Evolutionary conservation across 2,329 filamentous ascomycete species (phyloP).

Genomic region (Parastagonospora avenae): DNA sequence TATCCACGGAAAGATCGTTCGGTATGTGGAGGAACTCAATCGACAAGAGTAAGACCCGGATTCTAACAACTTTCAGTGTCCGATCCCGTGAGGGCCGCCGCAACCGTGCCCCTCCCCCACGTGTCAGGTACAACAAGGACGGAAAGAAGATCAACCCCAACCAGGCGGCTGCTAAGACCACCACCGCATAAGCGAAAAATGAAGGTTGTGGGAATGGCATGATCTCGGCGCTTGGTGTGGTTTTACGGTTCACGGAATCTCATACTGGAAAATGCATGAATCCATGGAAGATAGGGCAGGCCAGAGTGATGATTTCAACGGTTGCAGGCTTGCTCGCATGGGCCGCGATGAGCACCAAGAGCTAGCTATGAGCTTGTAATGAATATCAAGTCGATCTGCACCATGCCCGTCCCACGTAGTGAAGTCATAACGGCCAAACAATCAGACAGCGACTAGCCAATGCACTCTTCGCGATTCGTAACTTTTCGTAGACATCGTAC

Average conservation of each 20-base stretch:
- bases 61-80: slow-evolving; percentile 67
- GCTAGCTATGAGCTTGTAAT: slow-evolving; percentile 45
- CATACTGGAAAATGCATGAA: slow-evolving; percentile 44
- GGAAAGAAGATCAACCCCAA: slow-evolving; percentile 98
- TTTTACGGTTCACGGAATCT: slow-evolving; percentile 40
- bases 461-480: not conserved
- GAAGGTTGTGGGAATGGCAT: slow-evolving; percentile 22
- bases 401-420: slow-evolving; percentile 10
- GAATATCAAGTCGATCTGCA: slow-evolving; percentile 44
- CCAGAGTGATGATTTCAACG: slow-evolving; percentile 40
- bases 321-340: slow-evolving; percentile 34
- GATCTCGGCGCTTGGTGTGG: slow-evolving; percentile 45
- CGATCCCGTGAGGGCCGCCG: slow-evolving; percentile 95
- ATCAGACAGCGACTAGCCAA: no score
- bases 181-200: slow-evolving; percentile 36
- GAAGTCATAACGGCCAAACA: not conserved
- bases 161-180: slow-evolving; percentile 73
- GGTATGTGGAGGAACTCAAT: slow-evolving; percentile 71
- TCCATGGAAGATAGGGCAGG: slow-evolving; percentile 36
- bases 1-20: slow-evolving; percentile 99
- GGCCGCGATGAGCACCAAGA: slow-evolving; percentile 33
- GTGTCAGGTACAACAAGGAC: slow-evolving; percentile 99
- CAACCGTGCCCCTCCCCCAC: slow-evolving; percentile 97
- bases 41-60: not conserved
- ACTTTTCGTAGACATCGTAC: slow-evolving; percentile 16